Percentiles rank a stretch among this genome's conserved stretches.
These are phyloP conservation scores for Dichotomopilus funicola DNA, from an alignment of 2,329 filamentous ascomycete genomes.

Conservation along the genomic window DNA sequence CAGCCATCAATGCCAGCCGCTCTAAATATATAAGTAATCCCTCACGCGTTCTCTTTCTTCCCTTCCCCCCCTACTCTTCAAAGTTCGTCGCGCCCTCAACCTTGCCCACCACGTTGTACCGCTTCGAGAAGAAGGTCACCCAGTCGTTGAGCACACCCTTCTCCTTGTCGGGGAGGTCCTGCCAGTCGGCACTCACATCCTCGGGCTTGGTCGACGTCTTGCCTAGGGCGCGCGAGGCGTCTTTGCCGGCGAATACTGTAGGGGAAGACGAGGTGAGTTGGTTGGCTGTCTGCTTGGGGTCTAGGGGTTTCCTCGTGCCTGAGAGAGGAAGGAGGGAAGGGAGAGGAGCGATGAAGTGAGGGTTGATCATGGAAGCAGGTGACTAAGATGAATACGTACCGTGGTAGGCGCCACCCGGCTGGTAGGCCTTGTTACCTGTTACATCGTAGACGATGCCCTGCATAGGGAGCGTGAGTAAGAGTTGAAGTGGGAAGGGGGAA, in stretches of 20 bases:
- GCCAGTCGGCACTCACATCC: constrained; percentile 77
- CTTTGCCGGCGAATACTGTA: constrained; percentile 85
- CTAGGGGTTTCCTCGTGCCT: neutral
- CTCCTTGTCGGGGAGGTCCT: constrained; percentile 76
- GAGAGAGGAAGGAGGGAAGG: neutral
- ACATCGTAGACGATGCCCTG: constrained; percentile 94
- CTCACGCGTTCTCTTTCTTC: neutral
- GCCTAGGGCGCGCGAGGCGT: constrained; percentile 86
- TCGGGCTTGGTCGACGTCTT: constrained; percentile 79
- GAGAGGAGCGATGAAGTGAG: neutral
- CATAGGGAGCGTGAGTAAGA: constrained; percentile 2
- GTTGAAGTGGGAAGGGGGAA: neutral
- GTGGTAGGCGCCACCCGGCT: constrained; percentile 73
- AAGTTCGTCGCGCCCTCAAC: constrained; percentile 56
- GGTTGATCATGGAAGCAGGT: neutral
- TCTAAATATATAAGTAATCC: neutral
- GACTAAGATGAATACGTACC: constrained; percentile 47
- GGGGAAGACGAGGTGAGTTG: neutral
- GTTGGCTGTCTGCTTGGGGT: neutral
- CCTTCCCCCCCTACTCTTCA: constrained; percentile 24
- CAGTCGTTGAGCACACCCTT: constrained; percentile 83
- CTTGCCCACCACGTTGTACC: constrained; percentile 81
- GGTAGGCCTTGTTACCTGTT: constrained; percentile 80
- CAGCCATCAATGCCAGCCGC: neutral
- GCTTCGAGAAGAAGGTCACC: constrained; percentile 93